phyloP scores from a whole-genome alignment of 2,329 filamentous ascomycete genomes.

The Colletotrichum magnum region DNA sequence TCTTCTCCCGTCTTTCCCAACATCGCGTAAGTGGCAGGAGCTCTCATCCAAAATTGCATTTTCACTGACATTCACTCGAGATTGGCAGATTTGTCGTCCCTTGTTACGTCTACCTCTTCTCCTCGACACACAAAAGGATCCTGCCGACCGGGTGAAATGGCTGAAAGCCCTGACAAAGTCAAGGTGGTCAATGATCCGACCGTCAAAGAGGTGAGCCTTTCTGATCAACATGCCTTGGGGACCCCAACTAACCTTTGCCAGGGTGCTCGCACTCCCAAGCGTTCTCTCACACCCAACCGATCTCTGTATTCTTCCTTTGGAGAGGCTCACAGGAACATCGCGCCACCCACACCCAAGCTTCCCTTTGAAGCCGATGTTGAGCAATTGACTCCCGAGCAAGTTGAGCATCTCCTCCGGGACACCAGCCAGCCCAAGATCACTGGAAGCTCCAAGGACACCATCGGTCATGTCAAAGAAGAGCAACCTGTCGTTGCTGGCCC shows the following conservation, averaged over 20 bases:
- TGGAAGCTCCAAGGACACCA: not conserved
- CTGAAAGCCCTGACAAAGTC: too few species aligned
- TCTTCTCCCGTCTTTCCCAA: not conserved
- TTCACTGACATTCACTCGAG: not conserved
- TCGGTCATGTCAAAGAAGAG: not conserved
- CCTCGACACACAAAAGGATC: not conserved
- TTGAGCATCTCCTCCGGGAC: slow-evolving; percentile 25
- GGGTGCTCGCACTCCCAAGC: slow-evolving; percentile 23
- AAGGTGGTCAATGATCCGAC: too few species aligned
- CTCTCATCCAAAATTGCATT: not conserved
- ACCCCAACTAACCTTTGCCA: not conserved
- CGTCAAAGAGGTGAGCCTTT: too few species aligned
- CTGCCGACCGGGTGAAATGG: too few species aligned
- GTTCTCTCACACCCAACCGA: slow-evolving; percentile 37
- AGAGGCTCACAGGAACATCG: slow-evolving; percentile 38
- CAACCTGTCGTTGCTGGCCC: not conserved
- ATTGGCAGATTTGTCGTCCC: too few species aligned
- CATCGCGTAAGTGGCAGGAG: not conserved
- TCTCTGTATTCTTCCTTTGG: slow-evolving; percentile 35
- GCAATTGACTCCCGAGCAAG: slow-evolving; percentile 28
- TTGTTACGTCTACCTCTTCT: not conserved
- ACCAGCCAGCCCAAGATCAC: not conserved
- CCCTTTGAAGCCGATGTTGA: slow-evolving; percentile 10
- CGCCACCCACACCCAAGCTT: slow-evolving; percentile 19
- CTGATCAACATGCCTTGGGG: not conserved